Evolutionary conservation across 495 filamentous ascomycete genomes (phyloP).

Genomic region (Daldinia vernicosa): DNA sequence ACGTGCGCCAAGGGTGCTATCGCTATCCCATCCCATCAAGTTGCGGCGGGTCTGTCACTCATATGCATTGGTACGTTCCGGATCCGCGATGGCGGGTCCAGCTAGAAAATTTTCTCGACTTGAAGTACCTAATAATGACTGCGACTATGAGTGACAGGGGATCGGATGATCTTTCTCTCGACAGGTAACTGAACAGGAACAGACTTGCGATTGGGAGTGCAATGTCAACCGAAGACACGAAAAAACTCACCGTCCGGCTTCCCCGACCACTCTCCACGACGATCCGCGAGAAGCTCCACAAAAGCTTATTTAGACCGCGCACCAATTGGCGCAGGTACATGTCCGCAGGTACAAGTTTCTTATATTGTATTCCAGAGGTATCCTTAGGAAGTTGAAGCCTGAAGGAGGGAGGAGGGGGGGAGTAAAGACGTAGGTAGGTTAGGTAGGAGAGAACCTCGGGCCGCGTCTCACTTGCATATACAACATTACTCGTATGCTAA

Average conservation of each 20-base stretch:
- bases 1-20: conserved; percentile 40
- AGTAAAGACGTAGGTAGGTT: neutral
- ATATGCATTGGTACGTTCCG: conserved; percentile 42
- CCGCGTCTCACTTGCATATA: conserved; percentile 29
- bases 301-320: conserved; percentile 48
- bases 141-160: conserved; percentile 15
- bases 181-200: neutral
- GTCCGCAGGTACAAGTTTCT: neutral
- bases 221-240: conserved; percentile 15
- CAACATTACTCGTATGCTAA: neutral
- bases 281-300: conserved; percentile 44
- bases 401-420: neutral
- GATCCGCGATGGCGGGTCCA: conserved; percentile 42
- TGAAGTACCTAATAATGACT: conserved; percentile 14
- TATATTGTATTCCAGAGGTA: conserved; percentile 4
- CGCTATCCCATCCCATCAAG: conserved; percentile 31
- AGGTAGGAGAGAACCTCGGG: conserved; percentile 4
- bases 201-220: neutral
- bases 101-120: conserved; percentile 15
- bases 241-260: conserved; percentile 15
- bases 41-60: conserved; percentile 37
- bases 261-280: conserved; percentile 22
- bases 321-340: conserved; percentile 16
- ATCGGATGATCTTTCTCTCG: neutral
- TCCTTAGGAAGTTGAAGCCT: neutral